Conservation (phyloP, 805 yeast genomes). For the Barnettozyma populi region DNA sequence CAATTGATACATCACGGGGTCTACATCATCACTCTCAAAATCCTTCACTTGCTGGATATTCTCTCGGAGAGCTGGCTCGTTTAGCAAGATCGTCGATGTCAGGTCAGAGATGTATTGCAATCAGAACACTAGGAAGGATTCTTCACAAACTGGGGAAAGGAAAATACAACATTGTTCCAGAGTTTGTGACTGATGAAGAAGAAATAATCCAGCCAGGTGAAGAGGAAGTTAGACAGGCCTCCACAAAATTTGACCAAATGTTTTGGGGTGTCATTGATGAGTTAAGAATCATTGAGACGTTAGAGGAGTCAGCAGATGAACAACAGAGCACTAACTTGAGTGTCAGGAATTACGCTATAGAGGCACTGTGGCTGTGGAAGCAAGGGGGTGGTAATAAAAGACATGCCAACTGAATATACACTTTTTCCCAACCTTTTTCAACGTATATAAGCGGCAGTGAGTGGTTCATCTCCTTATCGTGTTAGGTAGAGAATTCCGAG, state of each 20-base stretch:
- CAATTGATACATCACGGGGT: constrained; percentile 53
- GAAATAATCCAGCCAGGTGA: constrained; percentile 30
- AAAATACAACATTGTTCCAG: constrained; percentile 48
- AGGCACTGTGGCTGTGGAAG: constrained; percentile 88
- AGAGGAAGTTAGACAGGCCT: constrained; percentile 28
- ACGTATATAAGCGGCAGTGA: too few species aligned
- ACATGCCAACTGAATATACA: constrained; percentile 16
- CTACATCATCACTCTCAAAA: constrained; percentile 88
- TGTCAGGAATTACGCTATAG: constrained; percentile 77
- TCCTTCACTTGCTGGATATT: constrained; percentile 90
- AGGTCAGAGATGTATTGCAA: constrained; percentile 82
- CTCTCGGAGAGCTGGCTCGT: constrained; percentile 75
- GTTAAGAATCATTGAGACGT: constrained; percentile 55
- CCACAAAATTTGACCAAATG: constrained; percentile 32
- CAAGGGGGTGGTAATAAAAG: constrained; percentile 37
- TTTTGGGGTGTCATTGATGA: constrained; percentile 71
- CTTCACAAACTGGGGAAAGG: constrained; percentile 71
- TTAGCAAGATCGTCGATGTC: constrained; percentile 73
- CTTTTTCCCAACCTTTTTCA: background rate
- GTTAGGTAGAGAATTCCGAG: background rate
- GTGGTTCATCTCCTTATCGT: too few species aligned
- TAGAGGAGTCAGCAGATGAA: constrained; percentile 68
- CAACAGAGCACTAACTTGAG: constrained; percentile 56
- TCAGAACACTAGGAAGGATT: constrained; percentile 82
- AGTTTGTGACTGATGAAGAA: constrained; percentile 29